Base-by-base conservation (phyloP, 2,329 filamentous ascomycete genomes). In the Fusarium abutilonis region DNA sequence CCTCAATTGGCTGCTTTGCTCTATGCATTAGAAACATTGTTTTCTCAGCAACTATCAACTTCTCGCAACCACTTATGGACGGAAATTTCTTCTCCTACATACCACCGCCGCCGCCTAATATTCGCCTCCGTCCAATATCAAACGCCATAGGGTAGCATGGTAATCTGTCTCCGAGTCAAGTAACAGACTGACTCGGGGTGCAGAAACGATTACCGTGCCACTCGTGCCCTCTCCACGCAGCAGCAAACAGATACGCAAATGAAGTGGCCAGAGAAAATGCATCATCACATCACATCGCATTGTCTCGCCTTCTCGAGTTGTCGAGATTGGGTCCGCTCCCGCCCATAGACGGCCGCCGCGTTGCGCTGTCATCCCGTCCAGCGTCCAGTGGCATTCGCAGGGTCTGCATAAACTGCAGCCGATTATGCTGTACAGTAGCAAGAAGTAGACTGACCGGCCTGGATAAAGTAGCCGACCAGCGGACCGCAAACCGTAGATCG, bases 261-360 rank as follows among this genome's bases (percentile, higher is more conserved):
- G 29, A 59, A 63, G 62, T 65, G 58, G 56, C 67, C 63, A 60
- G 45, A 52, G 50, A 31, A 60, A 52, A 66, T 54, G 67, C 63
- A 69, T 35, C 58, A 69, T 68, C 61, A 69, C 64, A 69, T 70
- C 67, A 69, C 54, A 61, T 68, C 64, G 61, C 66, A 67, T 70
- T 54, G 55, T 53, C 54, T 64, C 51, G 52, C 59, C 52, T 68
- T 56, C 36, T 53, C 45, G 44, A 57, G 49, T 50, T 57, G 54
- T 59, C 52, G 35, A 69, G 56, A 63, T 67, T 60, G 60, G 67
- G 55, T 67, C 48, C 49, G 67, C 55, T 67, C 60, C 58, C 62
- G 23, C 60, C 49, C 59, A 54, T 58, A 65, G 50, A 64, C 55
- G 51, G 51, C 56, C 64, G 67, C 60, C 67, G 62, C 64, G 53